Evolutionary conservation across 169 alveolate genomes (phyloP), one percentile per base, ranked within the genome.

Genomic region (Amoebophrya sp.): DNA sequence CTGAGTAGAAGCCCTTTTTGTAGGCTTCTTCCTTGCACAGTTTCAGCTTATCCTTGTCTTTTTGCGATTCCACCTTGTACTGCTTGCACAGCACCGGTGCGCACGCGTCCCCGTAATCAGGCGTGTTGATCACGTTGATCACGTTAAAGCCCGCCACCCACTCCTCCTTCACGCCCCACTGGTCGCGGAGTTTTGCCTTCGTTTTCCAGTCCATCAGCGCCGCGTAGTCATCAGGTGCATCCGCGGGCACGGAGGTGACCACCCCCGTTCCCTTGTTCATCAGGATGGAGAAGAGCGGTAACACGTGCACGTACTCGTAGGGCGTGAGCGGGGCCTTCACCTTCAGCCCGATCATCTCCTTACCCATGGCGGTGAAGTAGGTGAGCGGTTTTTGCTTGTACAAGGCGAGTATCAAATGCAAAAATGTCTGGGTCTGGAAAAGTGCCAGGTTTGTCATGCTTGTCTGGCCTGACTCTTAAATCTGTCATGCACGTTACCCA

Each of bases 221-320:
- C 7, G 99, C 99, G 95, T 97, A 99, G 94, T 99, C 99, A 94
- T 98, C 99, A n/a, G 99, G 99, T 18, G 99, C 96, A 93, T 99
- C 99, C 40, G 99, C 97, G n/a, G 99, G 99, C 0, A 99, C 99
- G 39, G 99, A 97, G 40, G 99, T 98, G 0, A 99, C 99, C 35
- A 99, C 96, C 33, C 99, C 99, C 0, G 99, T 99, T 35, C 99
- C 99, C 95, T 98, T 98, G 54, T 96, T 95, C 99, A 99, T 98
- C 90, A 98, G 97, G 47, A 98, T 98, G 38, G 99, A 97, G 83
- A 97, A 95, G 99, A 99, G 98, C 18, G 99, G 99, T 77, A 98
- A 95, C 10, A 98, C 97, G 94, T 98, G 98, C 89, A 99, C 97
- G 77, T 97, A 96, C 89, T 96, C 96, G 94, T 97, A 96, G 18